Evolutionary conservation across 805 yeast genomes (phyloP).

Genomic region (Isabelozyma heimii): DNA sequence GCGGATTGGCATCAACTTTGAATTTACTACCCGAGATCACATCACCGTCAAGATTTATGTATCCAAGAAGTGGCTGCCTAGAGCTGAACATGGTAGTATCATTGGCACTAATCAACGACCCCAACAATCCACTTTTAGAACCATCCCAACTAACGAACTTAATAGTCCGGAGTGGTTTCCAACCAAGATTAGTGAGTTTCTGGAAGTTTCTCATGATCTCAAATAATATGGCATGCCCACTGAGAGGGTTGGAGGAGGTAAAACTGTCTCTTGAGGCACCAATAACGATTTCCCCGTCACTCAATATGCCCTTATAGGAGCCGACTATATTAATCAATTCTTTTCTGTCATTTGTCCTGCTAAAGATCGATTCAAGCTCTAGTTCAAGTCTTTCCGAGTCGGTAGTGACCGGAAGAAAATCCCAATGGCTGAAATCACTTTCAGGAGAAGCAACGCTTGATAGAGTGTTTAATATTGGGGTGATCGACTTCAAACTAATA

Average conservation of each 20-base stretch:
- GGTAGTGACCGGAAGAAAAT: slow-evolving; percentile 18
- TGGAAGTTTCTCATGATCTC: slow-evolving; percentile 37
- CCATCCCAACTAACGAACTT: slow-evolving; percentile 44
- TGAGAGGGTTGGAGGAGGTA: slow-evolving; percentile 33
- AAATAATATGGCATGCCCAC: slow-evolving; percentile 38
- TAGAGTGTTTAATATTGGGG: slow-evolving; percentile 24
- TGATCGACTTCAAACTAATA: slow-evolving; percentile 20
- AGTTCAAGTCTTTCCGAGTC: slow-evolving; percentile 9
- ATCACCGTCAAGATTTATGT: slow-evolving; percentile 39
- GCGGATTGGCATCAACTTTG: slow-evolving; percentile 31
- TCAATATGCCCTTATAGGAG: slow-evolving; percentile 31
- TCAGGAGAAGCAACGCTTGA: neutral
- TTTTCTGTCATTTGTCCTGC: slow-evolving; percentile 3
- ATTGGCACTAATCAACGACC: slow-evolving; percentile 21
- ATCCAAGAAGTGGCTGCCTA: slow-evolving; percentile 27
- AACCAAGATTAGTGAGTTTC: slow-evolving; percentile 29
- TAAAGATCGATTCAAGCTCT: slow-evolving; percentile 12
- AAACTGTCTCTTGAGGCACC: slow-evolving; percentile 40
- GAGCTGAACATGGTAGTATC: slow-evolving; percentile 16
- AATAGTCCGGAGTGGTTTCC: slow-evolving; percentile 41
- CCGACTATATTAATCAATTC: slow-evolving; percentile 31
- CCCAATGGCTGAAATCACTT: slow-evolving; percentile 18
- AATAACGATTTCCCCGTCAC: slow-evolving; percentile 38
- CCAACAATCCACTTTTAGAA: slow-evolving; percentile 29
- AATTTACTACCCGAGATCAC: slow-evolving; percentile 37